Conservation (phyloP, 192 early-diverging fungal genomes). For the Gonapodya prolifera region DNA sequence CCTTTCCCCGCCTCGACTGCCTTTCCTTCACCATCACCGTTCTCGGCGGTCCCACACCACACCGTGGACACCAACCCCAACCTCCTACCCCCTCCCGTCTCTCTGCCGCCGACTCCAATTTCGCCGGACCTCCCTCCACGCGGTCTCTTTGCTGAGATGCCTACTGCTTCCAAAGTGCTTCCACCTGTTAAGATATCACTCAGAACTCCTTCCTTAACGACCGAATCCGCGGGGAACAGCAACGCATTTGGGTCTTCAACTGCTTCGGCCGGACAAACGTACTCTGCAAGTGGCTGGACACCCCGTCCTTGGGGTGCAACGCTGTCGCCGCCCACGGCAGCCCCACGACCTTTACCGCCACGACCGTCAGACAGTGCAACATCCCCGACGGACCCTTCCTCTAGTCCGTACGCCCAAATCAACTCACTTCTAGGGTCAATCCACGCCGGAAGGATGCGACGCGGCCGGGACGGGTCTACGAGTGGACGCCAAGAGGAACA, state of each 20-base stretch:
- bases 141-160: no score
- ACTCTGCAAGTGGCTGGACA: no score
- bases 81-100: neutral
- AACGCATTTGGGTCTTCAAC: neutral
- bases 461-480: neutral
- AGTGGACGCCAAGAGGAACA: no score
- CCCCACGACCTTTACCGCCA: neutral
- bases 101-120: neutral
- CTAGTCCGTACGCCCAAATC: neutral
- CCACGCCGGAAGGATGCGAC: neutral
- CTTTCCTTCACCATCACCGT: no score
- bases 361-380: neutral
- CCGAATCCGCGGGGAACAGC: neutral
- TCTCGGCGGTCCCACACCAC: no score
- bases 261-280: neutral
- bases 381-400: neutral
- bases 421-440: neutral
- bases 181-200: neutral
- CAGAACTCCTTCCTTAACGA: neutral
- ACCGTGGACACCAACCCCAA: neutral
- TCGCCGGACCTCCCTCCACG: neutral
- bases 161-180: no score
- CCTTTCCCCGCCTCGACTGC: no score
- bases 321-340: neutral
- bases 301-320: no score